Evolutionary conservation across 2,329 filamentous ascomycete species (phyloP).

Genomic region (Verticillium zaregamsianum): DNA sequence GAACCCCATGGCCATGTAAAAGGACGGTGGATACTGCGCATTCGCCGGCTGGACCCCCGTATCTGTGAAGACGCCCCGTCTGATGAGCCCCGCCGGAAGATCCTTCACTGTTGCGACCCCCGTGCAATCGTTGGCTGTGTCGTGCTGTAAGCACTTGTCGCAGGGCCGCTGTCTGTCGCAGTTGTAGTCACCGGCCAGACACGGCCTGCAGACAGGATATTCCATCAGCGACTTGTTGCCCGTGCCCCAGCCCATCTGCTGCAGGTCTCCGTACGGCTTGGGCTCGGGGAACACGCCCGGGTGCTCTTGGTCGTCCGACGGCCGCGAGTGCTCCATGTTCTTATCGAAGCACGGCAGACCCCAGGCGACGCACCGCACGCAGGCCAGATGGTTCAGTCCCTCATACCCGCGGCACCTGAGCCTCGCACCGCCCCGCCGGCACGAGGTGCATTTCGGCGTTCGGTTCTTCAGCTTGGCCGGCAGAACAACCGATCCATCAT

Average conservation of each 20-base stretch:
- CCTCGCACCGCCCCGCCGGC: background rate
- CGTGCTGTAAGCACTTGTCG: slow-evolving; percentile 23
- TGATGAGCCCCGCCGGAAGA: background rate
- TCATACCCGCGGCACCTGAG: background rate
- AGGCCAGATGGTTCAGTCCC: slow-evolving; percentile 4
- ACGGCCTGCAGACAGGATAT: slow-evolving; percentile 6
- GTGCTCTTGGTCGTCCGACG: background rate
- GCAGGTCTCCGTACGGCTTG: slow-evolving; percentile 4
- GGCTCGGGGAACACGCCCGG: background rate
- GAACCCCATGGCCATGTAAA: slow-evolving; percentile 28
- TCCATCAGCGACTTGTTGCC: background rate
- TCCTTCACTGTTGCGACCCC: background rate
- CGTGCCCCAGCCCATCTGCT: slow-evolving; percentile 6
- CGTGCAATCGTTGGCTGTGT: slow-evolving; percentile 10
- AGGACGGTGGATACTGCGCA: slow-evolving; percentile 15
- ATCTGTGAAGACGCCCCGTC: background rate
- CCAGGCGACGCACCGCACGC: slow-evolving; percentile 8
- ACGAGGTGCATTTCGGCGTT: background rate
- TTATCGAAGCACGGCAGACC: slow-evolving; percentile 9
- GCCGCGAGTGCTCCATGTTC: background rate
- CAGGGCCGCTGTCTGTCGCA: slow-evolving; percentile 34
- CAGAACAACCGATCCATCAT: background rate
- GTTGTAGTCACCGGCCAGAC: background rate
- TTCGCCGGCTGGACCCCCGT: background rate
- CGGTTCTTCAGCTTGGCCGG: background rate